Evolutionary conservation across 805 yeast species (phyloP).

Genomic region (Yamadazyma philogaea): DNA sequence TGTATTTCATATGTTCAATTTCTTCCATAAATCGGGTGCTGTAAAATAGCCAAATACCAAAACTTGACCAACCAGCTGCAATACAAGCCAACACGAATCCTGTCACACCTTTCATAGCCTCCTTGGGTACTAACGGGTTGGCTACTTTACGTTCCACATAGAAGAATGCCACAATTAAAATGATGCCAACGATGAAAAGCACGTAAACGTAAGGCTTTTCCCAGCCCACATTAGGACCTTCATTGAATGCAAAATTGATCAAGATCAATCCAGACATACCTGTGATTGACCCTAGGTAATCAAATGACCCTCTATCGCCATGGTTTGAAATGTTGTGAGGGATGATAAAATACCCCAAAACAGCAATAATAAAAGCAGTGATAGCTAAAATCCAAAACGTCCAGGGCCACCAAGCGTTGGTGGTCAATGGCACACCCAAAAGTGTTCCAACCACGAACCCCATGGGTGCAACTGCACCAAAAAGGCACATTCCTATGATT

Average conservation of each 20-base stretch:
- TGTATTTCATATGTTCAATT: slow-evolving; percentile 2
- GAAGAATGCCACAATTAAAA: slow-evolving; percentile 39
- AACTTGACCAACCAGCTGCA: slow-evolving; percentile 72
- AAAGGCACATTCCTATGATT: slow-evolving; percentile 24
- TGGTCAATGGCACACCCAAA: slow-evolving; percentile 24
- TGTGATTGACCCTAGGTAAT: slow-evolving; percentile 35
- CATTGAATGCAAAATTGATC: slow-evolving; percentile 71
- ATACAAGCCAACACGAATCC: slow-evolving; percentile 50
- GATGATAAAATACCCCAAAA: slow-evolving; percentile 22
- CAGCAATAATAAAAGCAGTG: slow-evolving; percentile 15
- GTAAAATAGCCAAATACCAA: slow-evolving; percentile 68
- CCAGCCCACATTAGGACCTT: slow-evolving; percentile 79
- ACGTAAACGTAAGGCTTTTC: slow-evolving; percentile 53
- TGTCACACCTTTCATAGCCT: slow-evolving; percentile 43
- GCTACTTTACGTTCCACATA: slow-evolving; percentile 45
- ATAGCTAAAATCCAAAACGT: slow-evolving; percentile 28
- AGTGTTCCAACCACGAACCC: slow-evolving; percentile 31
- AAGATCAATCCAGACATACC: slow-evolving; percentile 62
- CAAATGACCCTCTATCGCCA: slow-evolving; percentile 15
- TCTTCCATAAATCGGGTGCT: slow-evolving; percentile 44
- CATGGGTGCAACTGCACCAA: slow-evolving; percentile 35
- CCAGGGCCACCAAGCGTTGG: slow-evolving; percentile 36
- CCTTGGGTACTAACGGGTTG: slow-evolving; percentile 54
- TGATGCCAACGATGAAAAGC: slow-evolving; percentile 53
- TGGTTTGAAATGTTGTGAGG: slow-evolving; percentile 26